These are phyloP conservation scores for Gnomoniopsis sp. DNA, from an alignment of 2,329 filamentous ascomycete genomes.

Conservation along the genomic window DNA sequence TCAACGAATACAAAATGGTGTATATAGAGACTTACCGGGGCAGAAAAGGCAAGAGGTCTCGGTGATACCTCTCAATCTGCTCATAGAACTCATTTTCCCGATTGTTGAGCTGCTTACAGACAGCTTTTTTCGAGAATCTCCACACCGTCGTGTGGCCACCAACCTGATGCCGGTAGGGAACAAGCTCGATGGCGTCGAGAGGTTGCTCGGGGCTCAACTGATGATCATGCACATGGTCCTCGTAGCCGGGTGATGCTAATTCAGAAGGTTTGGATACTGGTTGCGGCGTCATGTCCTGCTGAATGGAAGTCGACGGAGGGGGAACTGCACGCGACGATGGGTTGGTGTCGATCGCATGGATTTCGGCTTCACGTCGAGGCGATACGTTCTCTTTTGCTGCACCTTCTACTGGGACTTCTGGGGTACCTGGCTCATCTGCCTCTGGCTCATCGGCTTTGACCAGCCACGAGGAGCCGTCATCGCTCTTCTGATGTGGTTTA, in stretches of 20 bases:
- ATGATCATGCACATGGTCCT: conserved; percentile 49
- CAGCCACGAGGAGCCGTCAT: conserved; percentile 42
- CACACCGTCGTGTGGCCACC: conserved; percentile 95
- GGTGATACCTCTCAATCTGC: conserved; percentile 86
- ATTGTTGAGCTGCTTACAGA: conserved; percentile 98
- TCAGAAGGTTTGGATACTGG: conserved; percentile 32
- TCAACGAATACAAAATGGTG: neutral
- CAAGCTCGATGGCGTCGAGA: conserved; percentile 88
- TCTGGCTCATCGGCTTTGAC: conserved; percentile 55
- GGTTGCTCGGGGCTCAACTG: conserved; percentile 55
- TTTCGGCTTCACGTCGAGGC: neutral
- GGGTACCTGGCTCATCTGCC: conserved; percentile 26
- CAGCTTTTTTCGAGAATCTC: conserved; percentile 89
- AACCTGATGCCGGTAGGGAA: conserved; percentile 96
- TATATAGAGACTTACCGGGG: conserved; percentile 61
- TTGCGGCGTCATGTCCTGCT: conserved; percentile 29
- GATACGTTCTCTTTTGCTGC: conserved; percentile 17
- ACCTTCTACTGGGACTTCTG: conserved; percentile 32
- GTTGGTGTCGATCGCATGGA: conserved; percentile 11
- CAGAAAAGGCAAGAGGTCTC: conserved; percentile 84
- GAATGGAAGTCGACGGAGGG: conserved; percentile 17
- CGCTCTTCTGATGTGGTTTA: conserved; percentile 15
- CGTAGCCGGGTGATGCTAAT: conserved; percentile 40
- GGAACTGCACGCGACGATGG: neutral
- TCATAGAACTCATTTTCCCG: conserved; percentile 99